These are phyloP conservation scores for Colletotrichum chrysophilum DNA, from an alignment of 2,329 filamentous ascomycete genomes.

Conservation along the genomic window DNA sequence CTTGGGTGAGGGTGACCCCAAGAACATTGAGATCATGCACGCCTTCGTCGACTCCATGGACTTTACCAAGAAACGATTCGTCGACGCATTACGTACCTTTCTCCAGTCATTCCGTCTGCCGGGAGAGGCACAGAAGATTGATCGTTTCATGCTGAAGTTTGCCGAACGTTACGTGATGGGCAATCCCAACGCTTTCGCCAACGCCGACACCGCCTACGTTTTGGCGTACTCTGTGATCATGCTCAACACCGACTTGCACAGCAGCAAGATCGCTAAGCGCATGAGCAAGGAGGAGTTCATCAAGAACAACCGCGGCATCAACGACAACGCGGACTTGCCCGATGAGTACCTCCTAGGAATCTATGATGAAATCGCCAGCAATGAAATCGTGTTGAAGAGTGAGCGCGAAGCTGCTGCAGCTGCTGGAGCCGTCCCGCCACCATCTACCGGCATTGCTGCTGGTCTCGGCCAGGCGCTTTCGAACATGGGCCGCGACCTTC, in stretches of 20 bases:
- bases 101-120: constrained; percentile 93
- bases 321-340: constrained; percentile 91
- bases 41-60: constrained; percentile 97
- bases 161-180: constrained; percentile 93
- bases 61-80: constrained; percentile 88
- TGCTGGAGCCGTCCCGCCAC: constrained; percentile 66
- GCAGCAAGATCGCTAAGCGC: constrained; percentile 78
- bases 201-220: constrained; percentile 97
- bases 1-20: constrained; percentile 88
- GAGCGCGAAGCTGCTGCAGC: constrained; percentile 90
- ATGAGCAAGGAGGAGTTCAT: constrained; percentile 99
- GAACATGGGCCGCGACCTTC: constrained; percentile 88
- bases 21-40: constrained; percentile 89
- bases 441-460: constrained; percentile 74
- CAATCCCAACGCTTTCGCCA: constrained; percentile 97
- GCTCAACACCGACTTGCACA: constrained; percentile 96
- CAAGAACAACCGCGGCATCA: constrained; percentile 98
- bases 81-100: constrained; percentile 89
- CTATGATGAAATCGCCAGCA: constrained; percentile 87
- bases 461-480: constrained; percentile 88
- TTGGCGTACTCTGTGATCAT: constrained; percentile 96
- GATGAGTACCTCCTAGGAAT: constrained; percentile 90
- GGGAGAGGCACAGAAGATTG: constrained; percentile 97
- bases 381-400: constrained; percentile 94
- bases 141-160: constrained; percentile 99